Evolutionary conservation across 73 alveolate genomes (phyloP).

Genomic region (Tetrahymena thermophila): DNA sequence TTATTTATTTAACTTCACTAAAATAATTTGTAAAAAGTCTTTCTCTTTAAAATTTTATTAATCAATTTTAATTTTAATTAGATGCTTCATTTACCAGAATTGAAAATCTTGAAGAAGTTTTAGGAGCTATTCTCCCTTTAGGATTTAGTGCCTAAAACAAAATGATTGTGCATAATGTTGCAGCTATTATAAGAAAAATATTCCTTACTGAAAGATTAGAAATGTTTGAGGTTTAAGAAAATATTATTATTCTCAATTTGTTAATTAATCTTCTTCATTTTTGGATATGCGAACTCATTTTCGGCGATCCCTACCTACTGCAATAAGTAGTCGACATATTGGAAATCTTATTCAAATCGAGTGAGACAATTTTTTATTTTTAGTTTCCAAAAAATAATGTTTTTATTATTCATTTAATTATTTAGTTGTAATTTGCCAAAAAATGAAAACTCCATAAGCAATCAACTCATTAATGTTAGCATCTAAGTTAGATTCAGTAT

Average conservation of each 20-base stretch:
- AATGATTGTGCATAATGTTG: constrained; percentile 30
- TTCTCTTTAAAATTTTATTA: not conserved
- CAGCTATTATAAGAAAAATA: constrained; percentile 29
- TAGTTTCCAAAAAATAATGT: not conserved
- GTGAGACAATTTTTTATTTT: not conserved
- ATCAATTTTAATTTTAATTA: not conserved
- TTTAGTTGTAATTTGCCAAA: constrained; percentile 1
- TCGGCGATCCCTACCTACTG: constrained; percentile 56
- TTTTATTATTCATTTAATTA: not conserved
- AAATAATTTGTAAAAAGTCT: not conserved
- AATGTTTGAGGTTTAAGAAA: constrained; percentile 25
- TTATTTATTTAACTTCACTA: not conserved
- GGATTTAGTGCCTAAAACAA: constrained; percentile 56
- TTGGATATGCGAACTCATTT: constrained; percentile 72
- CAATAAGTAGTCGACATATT: constrained; percentile 58
- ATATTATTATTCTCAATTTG: constrained; percentile 5
- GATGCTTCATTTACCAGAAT: constrained; percentile 32
- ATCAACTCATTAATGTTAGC: constrained; percentile 31
- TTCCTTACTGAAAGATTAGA: constrained; percentile 25
- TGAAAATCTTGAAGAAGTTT: constrained; percentile 10
- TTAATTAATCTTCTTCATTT: constrained; percentile 40
- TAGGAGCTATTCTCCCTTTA: constrained; percentile 51
- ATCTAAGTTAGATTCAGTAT: constrained; percentile 31
- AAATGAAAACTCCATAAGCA: constrained; percentile 14
- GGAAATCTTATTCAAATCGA: constrained; percentile 46